These are phyloP conservation scores for Hemileccinum impolitum DNA, from an alignment of 768 basidiomycete species.

Conservation along the genomic window DNA sequence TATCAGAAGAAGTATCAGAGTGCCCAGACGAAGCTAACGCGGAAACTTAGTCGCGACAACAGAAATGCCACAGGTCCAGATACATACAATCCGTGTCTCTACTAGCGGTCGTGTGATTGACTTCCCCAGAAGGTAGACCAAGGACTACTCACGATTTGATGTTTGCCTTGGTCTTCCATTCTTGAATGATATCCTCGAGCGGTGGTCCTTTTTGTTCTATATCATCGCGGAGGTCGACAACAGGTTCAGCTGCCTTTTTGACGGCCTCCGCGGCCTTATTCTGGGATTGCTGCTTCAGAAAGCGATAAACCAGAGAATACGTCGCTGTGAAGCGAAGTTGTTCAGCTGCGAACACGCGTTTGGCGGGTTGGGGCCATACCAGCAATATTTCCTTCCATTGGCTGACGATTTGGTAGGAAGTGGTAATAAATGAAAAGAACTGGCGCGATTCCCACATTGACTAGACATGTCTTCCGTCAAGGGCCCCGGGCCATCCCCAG, in stretches of 20 bases:
- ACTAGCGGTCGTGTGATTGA: constrained; percentile 13
- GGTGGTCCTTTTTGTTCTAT: constrained; percentile 45
- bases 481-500: constrained; percentile 62
- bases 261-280: constrained; percentile 68
- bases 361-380: constrained; percentile 35
- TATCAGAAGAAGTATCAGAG: constrained; percentile 24
- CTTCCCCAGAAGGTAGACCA: not conserved
- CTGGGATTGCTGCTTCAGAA: constrained; percentile 64
- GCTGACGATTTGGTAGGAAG: not conserved
- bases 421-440: not conserved
- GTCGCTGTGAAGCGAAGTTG: constrained; percentile 49
- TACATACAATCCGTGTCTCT: constrained; percentile 22
- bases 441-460: constrained; percentile 16
- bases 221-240: constrained; percentile 59
- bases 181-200: constrained; percentile 61
- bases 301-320: constrained; percentile 73
- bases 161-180: constrained; percentile 67
- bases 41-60: constrained; percentile 7
- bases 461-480: constrained; percentile 55
- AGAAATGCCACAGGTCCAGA: not conserved
- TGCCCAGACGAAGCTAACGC: constrained; percentile 22
- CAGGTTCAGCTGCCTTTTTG: constrained; percentile 66
- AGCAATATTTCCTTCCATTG: constrained; percentile 51
- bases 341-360: constrained; percentile 11
- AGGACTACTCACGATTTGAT: constrained; percentile 26